Conservation (phyloP, 441 rosid genomes). For the Gossypium davidsonii region DNA sequence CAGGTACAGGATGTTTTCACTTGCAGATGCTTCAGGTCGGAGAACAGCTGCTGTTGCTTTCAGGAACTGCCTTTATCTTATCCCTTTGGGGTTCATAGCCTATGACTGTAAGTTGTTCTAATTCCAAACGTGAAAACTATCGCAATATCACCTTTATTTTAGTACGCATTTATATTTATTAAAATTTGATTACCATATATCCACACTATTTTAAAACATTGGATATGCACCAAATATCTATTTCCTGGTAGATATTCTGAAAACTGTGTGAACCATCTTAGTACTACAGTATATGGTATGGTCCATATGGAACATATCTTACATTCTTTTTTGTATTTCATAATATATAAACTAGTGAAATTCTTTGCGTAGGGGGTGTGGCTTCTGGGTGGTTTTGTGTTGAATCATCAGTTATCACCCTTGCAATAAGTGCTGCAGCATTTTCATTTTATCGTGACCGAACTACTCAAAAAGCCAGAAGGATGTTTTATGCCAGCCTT, state of each 20-base stretch:
- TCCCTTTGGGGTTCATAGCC: conserved; percentile 78
- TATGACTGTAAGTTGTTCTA: conserved; percentile 65
- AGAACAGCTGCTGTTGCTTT: conserved; percentile 73
- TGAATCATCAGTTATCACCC: conserved; percentile 63
- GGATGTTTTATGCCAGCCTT: conserved; percentile 82
- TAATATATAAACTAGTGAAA: not conserved
- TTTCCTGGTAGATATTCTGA: not conserved
- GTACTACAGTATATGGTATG: not conserved
- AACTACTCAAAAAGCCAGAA: conserved; percentile 65
- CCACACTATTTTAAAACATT: not conserved
- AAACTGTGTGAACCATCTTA: not conserved
- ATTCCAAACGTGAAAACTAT: not conserved
- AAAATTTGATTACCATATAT: not conserved
- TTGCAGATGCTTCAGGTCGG: conserved; percentile 74
- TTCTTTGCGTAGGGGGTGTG: conserved; percentile 57
- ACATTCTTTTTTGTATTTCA: not conserved
- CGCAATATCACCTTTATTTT: not conserved
- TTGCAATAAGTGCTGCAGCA: conserved; percentile 72
- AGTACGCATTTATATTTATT: not conserved
- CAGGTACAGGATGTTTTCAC: conserved; percentile 90
- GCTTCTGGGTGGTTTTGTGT: conserved; percentile 75
- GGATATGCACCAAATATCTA: not conserved
- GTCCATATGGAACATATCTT: not conserved
- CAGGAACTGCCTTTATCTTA: conserved; percentile 81
- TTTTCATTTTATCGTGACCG: conserved; percentile 67